Evolutionary conservation across 2,329 filamentous ascomycete genomes (phyloP), one percentile per base, ranked within the genome.

Genomic region (Paracorniculantispora psalliotae): DNA sequence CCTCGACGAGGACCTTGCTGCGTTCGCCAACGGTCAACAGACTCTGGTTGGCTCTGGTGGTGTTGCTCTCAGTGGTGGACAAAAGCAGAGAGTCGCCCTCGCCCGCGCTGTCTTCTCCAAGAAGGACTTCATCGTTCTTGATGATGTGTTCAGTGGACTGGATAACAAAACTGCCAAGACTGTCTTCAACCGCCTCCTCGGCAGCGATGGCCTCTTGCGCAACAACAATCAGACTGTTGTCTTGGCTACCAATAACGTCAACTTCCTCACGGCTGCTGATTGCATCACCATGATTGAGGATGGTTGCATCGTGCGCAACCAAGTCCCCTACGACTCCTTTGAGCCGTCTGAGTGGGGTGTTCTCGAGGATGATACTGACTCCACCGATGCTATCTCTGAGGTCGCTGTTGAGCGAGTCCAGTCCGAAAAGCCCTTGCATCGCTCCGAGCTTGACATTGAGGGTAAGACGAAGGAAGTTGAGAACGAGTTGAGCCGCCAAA

Each of bases 51-150:
- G 77, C 2, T 73, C 69, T n/a, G 69, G 71, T 7, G 77, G 77
- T 1, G 67, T 77, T 8, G 71, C 67, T 5, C 62, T 80, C 1
- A 78, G 76, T 41, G 77, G 77, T 37, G 77, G 77, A 1, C 77
- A 80, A 57, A 75, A 69, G 43, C 73, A 76, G 28, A 68, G 76
- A 41, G 66, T 77, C 26, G 72, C 75, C 2, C 65, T 81, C 1
- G 79, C 80, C 3, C 70, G 80, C 17, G 78, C 79, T 1, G 65
- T 81, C 0, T 82, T 79, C 59, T 69, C 74, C 1, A 62, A 69
- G 9, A 68, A 65, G 7, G 64, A 71, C 1, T 66, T 80, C 1
- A 19, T 79, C 1, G 33, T 82, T 3, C 64, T 82, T 0, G 79
- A 82, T 58, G 78, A 82, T 54, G 66, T 73, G 0, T 73, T 81